phyloP scores from a whole-genome alignment of 306 rosid genomes.

The Cyclanthera cordifolia region DNA sequence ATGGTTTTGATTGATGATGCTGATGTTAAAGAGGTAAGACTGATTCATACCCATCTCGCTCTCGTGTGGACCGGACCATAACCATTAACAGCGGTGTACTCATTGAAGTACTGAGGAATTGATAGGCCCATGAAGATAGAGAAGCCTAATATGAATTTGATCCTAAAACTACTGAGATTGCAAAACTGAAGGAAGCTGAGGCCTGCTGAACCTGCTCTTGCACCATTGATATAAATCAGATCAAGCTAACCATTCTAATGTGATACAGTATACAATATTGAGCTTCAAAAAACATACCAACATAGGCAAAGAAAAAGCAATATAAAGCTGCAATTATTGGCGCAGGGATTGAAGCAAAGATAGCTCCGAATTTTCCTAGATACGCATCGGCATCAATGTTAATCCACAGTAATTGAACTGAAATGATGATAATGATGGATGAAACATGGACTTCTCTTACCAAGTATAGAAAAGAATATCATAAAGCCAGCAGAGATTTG shows the following conservation, averaged over 20 bases:
- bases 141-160: slow-evolving; percentile 72
- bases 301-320: slow-evolving; percentile 93
- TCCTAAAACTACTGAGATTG: slow-evolving; percentile 79
- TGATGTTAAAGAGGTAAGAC: not conserved
- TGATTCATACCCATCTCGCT: slow-evolving; percentile 68
- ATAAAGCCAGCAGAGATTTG: slow-evolving; percentile 92
- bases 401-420: not conserved
- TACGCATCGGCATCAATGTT: not conserved
- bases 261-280: not conserved
- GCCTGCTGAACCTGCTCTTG: slow-evolving; percentile 74
- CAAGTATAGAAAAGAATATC: slow-evolving; percentile 93
- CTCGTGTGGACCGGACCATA: slow-evolving; percentile 82
- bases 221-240: not conserved
- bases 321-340: slow-evolving; percentile 79
- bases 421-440: not conserved
- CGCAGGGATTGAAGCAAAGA: slow-evolving; percentile 90
- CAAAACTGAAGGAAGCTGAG: slow-evolving; percentile 80
- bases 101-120: slow-evolving; percentile 88
- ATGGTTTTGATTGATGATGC: not conserved
- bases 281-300: slow-evolving; percentile 44
- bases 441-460: slow-evolving; percentile 19
- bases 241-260: slow-evolving; percentile 7
- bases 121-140: slow-evolving; percentile 84
- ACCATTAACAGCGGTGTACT: slow-evolving; percentile 68
- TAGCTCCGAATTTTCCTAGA: slow-evolving; percentile 90